Evolutionary conservation across 2,329 filamentous ascomycete genomes (phyloP).

Genomic region (Achaetomium macrosporum): DNA sequence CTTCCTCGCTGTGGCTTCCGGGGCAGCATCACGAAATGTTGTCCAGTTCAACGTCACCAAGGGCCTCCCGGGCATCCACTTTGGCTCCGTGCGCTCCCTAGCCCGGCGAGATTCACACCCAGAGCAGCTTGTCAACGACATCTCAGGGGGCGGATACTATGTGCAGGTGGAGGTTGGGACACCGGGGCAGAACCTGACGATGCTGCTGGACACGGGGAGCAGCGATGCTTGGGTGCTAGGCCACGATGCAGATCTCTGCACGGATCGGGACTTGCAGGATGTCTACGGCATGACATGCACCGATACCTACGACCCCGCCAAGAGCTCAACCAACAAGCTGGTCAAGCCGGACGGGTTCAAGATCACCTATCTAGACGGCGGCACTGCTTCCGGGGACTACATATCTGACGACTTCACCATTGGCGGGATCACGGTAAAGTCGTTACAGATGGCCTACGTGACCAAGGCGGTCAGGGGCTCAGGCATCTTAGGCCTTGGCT

Average conservation of each 20-base stretch:
- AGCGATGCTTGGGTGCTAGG: slow-evolving; percentile 56
- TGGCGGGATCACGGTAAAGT: slow-evolving; percentile 41
- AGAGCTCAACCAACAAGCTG: slow-evolving; percentile 44
- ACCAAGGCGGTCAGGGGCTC: slow-evolving; percentile 41
- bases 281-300: slow-evolving; percentile 32
- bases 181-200: slow-evolving; percentile 47
- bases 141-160: slow-evolving; percentile 51
- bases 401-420: slow-evolving; percentile 52
- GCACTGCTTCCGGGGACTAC: slow-evolving; percentile 50
- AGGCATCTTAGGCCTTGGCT: slow-evolving; percentile 56
- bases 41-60: slow-evolving; percentile 24
- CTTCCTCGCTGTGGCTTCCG: slow-evolving; percentile 16
- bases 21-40: slow-evolving; percentile 20
- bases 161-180: slow-evolving; percentile 54
- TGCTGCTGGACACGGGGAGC: slow-evolving; percentile 58
- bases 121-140: slow-evolving; percentile 45
- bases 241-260: slow-evolving; percentile 36
- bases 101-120: slow-evolving; percentile 28
- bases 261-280: slow-evolving; percentile 30
- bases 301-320: slow-evolving; percentile 39
- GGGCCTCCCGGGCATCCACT: slow-evolving; percentile 18
- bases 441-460: slow-evolving; percentile 53
- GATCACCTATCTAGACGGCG: slow-evolving; percentile 57
- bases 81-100: slow-evolving; percentile 15
- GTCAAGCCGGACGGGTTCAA: slow-evolving; percentile 43